Evolutionary conservation across 306 rosid species (phyloP), one percentile per base, ranked within the genome.

Genomic region (Gillenia trifoliata): DNA sequence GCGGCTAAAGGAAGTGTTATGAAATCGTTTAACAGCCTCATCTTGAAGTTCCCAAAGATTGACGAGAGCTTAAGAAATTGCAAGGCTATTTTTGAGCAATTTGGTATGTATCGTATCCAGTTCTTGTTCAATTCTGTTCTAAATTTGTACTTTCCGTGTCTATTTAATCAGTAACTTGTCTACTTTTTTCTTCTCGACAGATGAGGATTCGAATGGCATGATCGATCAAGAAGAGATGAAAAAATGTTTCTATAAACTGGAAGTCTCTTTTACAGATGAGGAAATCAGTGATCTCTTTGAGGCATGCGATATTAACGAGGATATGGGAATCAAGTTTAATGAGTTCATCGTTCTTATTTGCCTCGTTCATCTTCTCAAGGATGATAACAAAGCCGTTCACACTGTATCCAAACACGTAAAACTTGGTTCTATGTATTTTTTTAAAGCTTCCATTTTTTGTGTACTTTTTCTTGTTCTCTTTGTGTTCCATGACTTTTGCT

Each of bases 301-400:
- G 52, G 98, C 98, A 17, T 94, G 98, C 45, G 98, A 94, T 77
- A 83, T 94, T 22, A 87, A 88, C 50, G 87, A 90, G 17, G 89
- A 87, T 55, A 45, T 85, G 96, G 98, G 96, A 68, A 87, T 91
- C 78, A 81, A 83, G 83, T 91, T 87, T 78, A 91, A 47, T 61
- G 98, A 94, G 85, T 94, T 94, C 86, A 86, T 91, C 72, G 98
- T 94, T 57, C 98, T 91, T 79, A 92, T 91, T 69, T 91, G 96
- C 82, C 85, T 94, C 25, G 94, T 91, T 65, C 82, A 87, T 77
- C 93, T 93, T 82, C 92, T 93, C 84, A 88, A 88, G 80, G 85
- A 91, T 78, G 93, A 85, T 73, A 86, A 89, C 4, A 38, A 78
- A 30, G 82, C 85, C 25, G 77, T 82, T 65, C 75, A 66, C 26